Base-by-base conservation (phyloP, 2,329 filamentous ascomycete genomes). In the Talaromyces amestolkiae region DNA sequence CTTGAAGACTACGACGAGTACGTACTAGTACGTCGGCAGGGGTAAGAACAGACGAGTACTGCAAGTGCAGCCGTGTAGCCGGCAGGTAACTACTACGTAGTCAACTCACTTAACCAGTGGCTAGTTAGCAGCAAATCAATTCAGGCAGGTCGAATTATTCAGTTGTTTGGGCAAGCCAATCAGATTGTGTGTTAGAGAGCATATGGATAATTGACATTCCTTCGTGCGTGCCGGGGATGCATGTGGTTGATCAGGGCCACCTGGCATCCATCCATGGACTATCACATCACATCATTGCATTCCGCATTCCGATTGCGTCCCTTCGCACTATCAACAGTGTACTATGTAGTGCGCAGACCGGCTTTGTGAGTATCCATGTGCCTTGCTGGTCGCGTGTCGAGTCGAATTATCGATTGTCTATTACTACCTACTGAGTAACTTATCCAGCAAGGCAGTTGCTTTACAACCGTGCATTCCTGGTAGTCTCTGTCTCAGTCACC, bases 321-420 rank as follows among this genome's bases (percentile, higher is more conserved):
- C 22, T 37, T 37, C n/a, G n/a, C 35, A 37, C 35, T 6, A 31
- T 31, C 27, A 31, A 31, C 27, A 31, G 27, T 31, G 6, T 31
- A 31, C 27, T 31, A 31, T 31, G 47, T 51, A 43, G 22, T n/a
- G 27, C 27, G 5, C 7, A 31, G 27, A 31, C 27, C 27, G 27
- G 27, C 27, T 31, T 31, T 31, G 27, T 24, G 54, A 58, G n/a
- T 22, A 41, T 33, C 56, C 56, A 59, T 43, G 56, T 43, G 56
- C 53, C 53, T 56, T 56, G 53, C 53, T 56, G 53, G 19, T 56
- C 53, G 53, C 33, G 53, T 56, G 53, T 56, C 53, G 33, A 56
- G 53, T 56, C 51, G 3, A 56, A 56, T 54, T 19, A 19, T 35
- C 22, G 19, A 24, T 45, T 45, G 17, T 19, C 9, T 19, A 22